Percentiles rank a stretch among this genome's conserved stretches.
Evolutionary conservation across 208 protist species (phyloP).

Genomic region (Leptomonas seymouri): DNA sequence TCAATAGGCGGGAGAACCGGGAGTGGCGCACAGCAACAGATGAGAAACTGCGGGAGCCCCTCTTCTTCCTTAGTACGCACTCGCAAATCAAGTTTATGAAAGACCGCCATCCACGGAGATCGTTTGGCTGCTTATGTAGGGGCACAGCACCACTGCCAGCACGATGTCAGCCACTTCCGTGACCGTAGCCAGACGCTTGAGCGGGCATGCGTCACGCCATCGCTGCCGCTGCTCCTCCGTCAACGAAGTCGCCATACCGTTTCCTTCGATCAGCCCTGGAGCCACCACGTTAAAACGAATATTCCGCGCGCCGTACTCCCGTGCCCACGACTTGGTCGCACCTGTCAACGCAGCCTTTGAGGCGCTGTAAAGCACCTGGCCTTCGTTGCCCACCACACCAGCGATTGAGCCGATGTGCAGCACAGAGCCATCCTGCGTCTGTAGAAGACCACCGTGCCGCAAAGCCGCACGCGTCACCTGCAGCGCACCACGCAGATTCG

Average conservation of each 20-base stretch:
- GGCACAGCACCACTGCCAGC: conserved; percentile 48
- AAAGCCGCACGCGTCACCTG: conserved; percentile 72
- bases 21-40: too few species aligned
- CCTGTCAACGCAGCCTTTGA: conserved; percentile 90
- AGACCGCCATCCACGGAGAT: conserved; percentile 82
- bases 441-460: conserved; percentile 79
- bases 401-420: conserved; percentile 85
- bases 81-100: conserved; percentile 24
- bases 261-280: conserved; percentile 87
- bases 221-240: conserved; percentile 50
- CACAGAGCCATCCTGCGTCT: conserved; percentile 54
- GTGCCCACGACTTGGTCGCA: conserved; percentile 78
- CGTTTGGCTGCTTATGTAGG: conserved; percentile 85
- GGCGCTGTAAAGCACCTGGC: conserved; percentile 90
- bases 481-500: conserved; percentile 76
- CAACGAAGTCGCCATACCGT: conserved; percentile 75
- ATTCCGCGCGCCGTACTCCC: conserved; percentile 82
- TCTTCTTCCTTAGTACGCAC: too few species aligned
- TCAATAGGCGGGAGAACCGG: too few species aligned
- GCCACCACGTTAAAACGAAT: conserved; percentile 93
- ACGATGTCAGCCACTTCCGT: conserved; percentile 84
- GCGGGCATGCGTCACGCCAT: conserved; percentile 58
- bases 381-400: conserved; percentile 75
- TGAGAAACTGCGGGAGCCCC: too few species aligned
- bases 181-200: conserved; percentile 70